phyloP scores from a whole-genome alignment of 805 yeast species.

The Kregervanrija fluxuum region DNA sequence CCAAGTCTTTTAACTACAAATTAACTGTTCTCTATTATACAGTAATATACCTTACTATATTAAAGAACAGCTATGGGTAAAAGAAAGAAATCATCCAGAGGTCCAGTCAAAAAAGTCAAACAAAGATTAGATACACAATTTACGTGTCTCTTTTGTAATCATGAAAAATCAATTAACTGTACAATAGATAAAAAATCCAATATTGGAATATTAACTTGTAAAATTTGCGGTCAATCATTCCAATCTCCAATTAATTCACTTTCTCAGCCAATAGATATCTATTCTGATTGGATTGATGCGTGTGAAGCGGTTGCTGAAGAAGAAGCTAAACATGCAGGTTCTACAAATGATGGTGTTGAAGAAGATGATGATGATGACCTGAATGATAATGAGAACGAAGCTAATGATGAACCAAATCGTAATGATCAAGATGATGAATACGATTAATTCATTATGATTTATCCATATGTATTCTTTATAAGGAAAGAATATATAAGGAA shows the following conservation, averaged over 20 bases:
- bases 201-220: conserved; percentile 80
- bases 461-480: too few relatives aligned
- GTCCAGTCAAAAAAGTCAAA: conserved; percentile 71
- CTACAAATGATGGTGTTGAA: conserved; percentile 20
- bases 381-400: conserved; percentile 6
- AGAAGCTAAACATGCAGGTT: conserved; percentile 16
- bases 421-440: conserved; percentile 9
- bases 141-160: conserved; percentile 92
- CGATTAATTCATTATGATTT: conserved; percentile 1
- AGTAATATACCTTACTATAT: too few relatives aligned
- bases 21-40: too few relatives aligned
- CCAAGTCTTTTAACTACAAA: neutral
- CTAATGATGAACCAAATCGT: neutral
- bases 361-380: conserved; percentile 13
- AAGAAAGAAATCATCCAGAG: conserved; percentile 78
- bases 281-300: conserved; percentile 97
- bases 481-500: too few relatives aligned
- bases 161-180: conserved; percentile 86
- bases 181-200: conserved; percentile 79
- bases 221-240: conserved; percentile 90
- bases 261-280: conserved; percentile 89
- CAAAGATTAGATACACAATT: conserved; percentile 77
- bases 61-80: conserved; percentile 21
- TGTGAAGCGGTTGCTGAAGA: conserved; percentile 83
- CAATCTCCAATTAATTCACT: conserved; percentile 80